Percentiles rank a stretch among this genome's conserved stretches.
Evolutionary conservation across 1,284 basidiomycete genomes (phyloP).

Genomic region (Irpex sp.): DNA sequence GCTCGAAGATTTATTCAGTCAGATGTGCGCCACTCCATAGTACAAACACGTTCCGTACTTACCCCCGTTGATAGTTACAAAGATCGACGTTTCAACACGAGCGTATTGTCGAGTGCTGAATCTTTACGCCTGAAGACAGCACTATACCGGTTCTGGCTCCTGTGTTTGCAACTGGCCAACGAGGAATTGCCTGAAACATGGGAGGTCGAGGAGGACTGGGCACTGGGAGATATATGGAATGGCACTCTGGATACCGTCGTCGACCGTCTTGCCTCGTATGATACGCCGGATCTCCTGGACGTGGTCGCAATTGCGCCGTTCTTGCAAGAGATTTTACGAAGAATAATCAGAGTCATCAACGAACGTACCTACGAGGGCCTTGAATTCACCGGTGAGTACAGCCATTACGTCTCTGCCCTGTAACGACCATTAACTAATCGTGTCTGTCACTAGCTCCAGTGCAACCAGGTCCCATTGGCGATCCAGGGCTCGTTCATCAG

Average conservation of each 20-base stretch:
- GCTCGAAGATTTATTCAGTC: conserved; percentile 33
- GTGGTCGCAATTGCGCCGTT: not conserved
- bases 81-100: conserved; percentile 24
- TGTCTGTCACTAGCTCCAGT: not conserved
- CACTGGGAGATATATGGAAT: too few species aligned
- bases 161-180: not conserved
- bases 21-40: conserved; percentile 23
- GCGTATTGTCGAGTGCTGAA: conserved; percentile 24
- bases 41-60: not conserved
- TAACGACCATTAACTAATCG: not conserved
- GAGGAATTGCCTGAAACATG: too few species aligned
- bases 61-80: conserved; percentile 23
- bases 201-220: too few species aligned
- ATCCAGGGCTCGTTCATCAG: too few species aligned
- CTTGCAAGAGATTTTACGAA: not conserved
- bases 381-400: too few species aligned
- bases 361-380: too few species aligned
- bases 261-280: not conserved
- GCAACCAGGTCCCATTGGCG: too few species aligned
- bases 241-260: too few species aligned
- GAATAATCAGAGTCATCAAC: not conserved
- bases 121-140: conserved; percentile 29
- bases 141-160: conserved; percentile 28
- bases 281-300: not conserved
- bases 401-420: too few species aligned